These are phyloP conservation scores for Triangularia setosa DNA, from an alignment of 2,329 filamentous ascomycete genomes.

Conservation along the genomic window DNA sequence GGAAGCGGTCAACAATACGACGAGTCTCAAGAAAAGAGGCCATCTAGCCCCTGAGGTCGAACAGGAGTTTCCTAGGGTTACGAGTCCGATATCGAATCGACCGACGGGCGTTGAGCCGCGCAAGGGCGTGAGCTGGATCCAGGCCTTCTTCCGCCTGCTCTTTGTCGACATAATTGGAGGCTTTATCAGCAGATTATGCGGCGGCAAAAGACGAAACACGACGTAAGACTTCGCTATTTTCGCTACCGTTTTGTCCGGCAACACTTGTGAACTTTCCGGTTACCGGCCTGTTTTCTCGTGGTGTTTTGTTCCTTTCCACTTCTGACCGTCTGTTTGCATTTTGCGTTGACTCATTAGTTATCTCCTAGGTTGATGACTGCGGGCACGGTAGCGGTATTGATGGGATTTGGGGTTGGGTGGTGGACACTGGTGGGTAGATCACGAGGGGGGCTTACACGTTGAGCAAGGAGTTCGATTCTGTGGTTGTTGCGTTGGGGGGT, in stretches of 20 bases:
- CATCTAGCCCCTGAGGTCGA: not conserved
- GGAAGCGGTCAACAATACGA: not conserved
- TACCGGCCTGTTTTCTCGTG: not conserved
- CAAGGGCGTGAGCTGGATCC: slow-evolving; percentile 32
- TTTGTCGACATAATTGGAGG: slow-evolving; percentile 40
- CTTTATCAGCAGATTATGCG: slow-evolving; percentile 32
- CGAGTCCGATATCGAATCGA: not conserved
- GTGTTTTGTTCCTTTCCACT: not conserved
- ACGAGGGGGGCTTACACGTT: not conserved
- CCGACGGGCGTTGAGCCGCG: slow-evolving; percentile 19
- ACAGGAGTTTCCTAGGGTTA: not conserved
- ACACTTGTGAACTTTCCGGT: not conserved
- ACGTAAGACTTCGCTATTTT: slow-evolving; percentile 27
- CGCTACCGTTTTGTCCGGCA: not conserved
- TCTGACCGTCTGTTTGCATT: not conserved
- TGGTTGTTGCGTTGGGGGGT: not conserved
- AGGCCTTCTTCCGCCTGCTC: slow-evolving; percentile 32
- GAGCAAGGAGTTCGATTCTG: not conserved
- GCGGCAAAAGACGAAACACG: slow-evolving; percentile 25
- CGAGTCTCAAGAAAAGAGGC: slow-evolving; percentile 4
- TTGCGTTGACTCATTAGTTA: slow-evolving; percentile 16
- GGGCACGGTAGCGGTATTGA: slow-evolving; percentile 12
- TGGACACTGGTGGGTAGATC: slow-evolving; percentile 11
- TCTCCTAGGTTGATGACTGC: slow-evolving; percentile 17
- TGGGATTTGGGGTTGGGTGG: slow-evolving; percentile 16